Base-by-base conservation (phyloP, 139 green algal species). In the Spirogloea muscicola region DNA sequence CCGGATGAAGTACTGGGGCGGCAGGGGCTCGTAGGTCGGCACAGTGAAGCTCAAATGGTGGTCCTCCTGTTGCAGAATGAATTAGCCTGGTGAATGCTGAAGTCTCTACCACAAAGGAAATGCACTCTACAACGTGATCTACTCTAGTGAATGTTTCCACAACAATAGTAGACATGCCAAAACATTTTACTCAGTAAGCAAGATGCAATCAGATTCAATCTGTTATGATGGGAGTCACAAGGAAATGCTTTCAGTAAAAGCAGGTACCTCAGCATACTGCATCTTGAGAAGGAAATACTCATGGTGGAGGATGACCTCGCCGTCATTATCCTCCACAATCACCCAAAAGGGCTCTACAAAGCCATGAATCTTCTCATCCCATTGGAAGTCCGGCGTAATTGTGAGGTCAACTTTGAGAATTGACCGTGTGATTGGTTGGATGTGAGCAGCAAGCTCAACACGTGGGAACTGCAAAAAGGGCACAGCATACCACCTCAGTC, bases 381-480 rank as follows among this genome's bases (percentile, higher is more conserved):
- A 97, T 64, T 90, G 84, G 81, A 98, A 99, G 85, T 99, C 94
- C 2, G 94, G 91, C 7, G 94, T 97, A 81, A 99, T 89, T 44
- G 88, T 96, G 55, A 99, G 86, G 87, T 98, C 94, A 1, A 98
- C 82, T 71, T 93, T 92, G 64, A 99, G 80, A 41, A 96, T 66
- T n/a, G 81, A 86, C 62, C 94, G 91, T 4, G 94, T 99, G 75
- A 99, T 90, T 48, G 94, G 94, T 84, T 97, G 91, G 74, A 98
- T 91, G 48, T 94, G 88, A 16, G 94, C 94, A 0, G 84, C 76
- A 59, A 98, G 88, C 86, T 99, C 91, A 72, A 98, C 77, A 42
- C 88, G 82, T 7, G 94, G 94, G 46, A 80, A 80, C 72, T 69
- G 68, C 21, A 37, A n/a, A n/a, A n/a, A n/a, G n/a, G n/a, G n/a